These are phyloP conservation scores for Monosporascus sp. DNA, from an alignment of 2,329 filamentous ascomycete genomes.

Conservation along the genomic window DNA sequence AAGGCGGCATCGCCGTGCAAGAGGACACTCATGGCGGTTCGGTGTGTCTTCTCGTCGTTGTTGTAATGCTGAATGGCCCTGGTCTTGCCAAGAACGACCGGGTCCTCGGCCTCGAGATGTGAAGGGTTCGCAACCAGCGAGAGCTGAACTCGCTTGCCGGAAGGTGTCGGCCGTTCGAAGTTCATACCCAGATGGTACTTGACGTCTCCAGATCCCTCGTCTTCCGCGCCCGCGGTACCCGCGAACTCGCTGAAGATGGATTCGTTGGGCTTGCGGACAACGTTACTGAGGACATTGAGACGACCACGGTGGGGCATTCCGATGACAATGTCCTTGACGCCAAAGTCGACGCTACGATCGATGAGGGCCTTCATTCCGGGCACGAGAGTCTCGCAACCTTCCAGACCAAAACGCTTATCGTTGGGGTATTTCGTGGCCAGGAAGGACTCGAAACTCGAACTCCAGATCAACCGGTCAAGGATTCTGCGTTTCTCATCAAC, in stretches of 20 bases:
- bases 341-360: slow-evolving; percentile 95
- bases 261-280: slow-evolving; percentile 98
- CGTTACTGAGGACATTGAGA: slow-evolving; percentile 96
- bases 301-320: slow-evolving; percentile 99
- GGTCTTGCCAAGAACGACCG: slow-evolving; percentile 95
- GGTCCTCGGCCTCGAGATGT: slow-evolving; percentile 96
- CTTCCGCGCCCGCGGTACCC: slow-evolving; percentile 77
- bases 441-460: slow-evolving; percentile 94
- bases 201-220: slow-evolving; percentile 96
- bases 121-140: slow-evolving; percentile 98
- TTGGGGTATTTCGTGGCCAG: slow-evolving; percentile 97
- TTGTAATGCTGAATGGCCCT: slow-evolving; percentile 99
- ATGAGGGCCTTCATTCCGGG: slow-evolving; percentile 99
- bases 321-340: slow-evolving; percentile 98
- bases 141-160: slow-evolving; percentile 97
- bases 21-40: slow-evolving; percentile 89
- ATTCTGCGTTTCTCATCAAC: slow-evolving; percentile 98
- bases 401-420: slow-evolving; percentile 97
- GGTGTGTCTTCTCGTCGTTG: slow-evolving; percentile 85
- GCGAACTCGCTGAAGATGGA: slow-evolving; percentile 99
- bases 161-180: slow-evolving; percentile 96
- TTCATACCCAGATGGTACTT: slow-evolving; percentile 99
- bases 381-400: slow-evolving; percentile 94
- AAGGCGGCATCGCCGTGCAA: slow-evolving; percentile 97
- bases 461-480: slow-evolving; percentile 96